These are phyloP conservation scores for Gossypium raimondii DNA, from an alignment of 345 rosid genomes.

Conservation along the genomic window DNA sequence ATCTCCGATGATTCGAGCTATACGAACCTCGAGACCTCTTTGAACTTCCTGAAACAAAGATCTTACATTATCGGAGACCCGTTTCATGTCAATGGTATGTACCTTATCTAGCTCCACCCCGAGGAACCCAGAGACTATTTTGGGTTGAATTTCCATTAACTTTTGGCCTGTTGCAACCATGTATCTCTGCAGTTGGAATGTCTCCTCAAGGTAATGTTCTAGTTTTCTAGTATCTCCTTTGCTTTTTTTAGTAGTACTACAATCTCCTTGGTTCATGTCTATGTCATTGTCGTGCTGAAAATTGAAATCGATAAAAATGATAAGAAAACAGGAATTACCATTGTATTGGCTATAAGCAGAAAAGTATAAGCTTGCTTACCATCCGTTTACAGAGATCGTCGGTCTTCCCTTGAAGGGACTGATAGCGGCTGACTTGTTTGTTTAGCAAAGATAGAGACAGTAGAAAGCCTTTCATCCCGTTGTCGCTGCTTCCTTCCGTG, in stretches of 20 bases:
- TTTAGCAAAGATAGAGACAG: constrained; percentile 56
- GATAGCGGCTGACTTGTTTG: constrained; percentile 76
- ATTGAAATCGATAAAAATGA: neutral
- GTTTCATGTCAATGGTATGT: constrained; percentile 52
- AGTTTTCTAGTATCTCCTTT: constrained; percentile 48
- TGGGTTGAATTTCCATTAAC: constrained; percentile 65
- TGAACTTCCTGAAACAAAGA: constrained; percentile 76
- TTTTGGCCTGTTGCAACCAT: constrained; percentile 88
- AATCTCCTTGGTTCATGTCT: constrained; percentile 28
- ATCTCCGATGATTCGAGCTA: constrained; percentile 81
- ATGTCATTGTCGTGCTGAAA: constrained; percentile 54
- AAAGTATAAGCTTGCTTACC: constrained; percentile 39
- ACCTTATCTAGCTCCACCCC: constrained; percentile 45
- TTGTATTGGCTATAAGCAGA: no score
- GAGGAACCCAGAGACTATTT: constrained; percentile 49
- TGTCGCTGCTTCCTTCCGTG: constrained; percentile 25
- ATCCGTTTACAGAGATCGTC: constrained; percentile 85
- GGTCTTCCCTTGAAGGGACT: constrained; percentile 78
- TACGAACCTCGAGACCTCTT: constrained; percentile 85
- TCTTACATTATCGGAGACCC: constrained; percentile 59
- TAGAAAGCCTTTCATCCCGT: constrained; percentile 39
- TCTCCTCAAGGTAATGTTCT: constrained; percentile 77
- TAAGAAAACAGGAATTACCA: neutral
- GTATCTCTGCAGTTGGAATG: constrained; percentile 81
- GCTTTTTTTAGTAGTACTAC: constrained; percentile 17